Evolutionary conservation across 768 basidiomycete genomes (phyloP).

Genomic region (Daedaleopsis sinensis): DNA sequence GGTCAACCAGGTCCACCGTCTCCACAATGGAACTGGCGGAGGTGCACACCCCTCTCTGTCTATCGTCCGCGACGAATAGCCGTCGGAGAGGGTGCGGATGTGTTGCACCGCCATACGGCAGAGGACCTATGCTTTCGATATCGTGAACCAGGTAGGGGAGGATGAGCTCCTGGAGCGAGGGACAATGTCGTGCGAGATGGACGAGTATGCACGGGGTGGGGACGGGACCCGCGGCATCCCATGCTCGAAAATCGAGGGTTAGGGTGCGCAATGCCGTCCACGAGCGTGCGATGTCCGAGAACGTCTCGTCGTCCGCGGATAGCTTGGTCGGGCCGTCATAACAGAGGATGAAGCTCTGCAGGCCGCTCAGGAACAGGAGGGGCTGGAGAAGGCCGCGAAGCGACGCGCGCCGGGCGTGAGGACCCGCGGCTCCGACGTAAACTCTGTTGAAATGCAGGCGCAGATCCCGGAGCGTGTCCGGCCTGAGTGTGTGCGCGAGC

Average conservation of each 20-base stretch:
- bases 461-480: neutral
- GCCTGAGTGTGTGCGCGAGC: neutral
- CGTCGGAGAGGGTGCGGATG: neutral
- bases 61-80: neutral
- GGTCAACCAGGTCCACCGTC: neutral
- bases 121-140: neutral
- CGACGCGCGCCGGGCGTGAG: neutral
- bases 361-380: neutral
- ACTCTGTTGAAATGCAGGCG: neutral
- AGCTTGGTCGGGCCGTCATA: neutral
- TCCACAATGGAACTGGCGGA: neutral
- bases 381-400: neutral
- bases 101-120: neutral
- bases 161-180: neutral
- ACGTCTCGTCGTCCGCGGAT: neutral
- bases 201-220: neutral
- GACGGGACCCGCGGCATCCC: neutral
- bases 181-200: neutral
- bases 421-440: neutral
- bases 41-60: neutral
- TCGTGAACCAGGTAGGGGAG: neutral
- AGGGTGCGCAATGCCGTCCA: neutral
- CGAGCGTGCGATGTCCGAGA: neutral
- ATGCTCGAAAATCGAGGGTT: neutral
- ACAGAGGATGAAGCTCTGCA: neutral